Conservation (phyloP, 2,329 filamentous ascomycete genomes). For the Colletotrichum theobromicola region DNA sequence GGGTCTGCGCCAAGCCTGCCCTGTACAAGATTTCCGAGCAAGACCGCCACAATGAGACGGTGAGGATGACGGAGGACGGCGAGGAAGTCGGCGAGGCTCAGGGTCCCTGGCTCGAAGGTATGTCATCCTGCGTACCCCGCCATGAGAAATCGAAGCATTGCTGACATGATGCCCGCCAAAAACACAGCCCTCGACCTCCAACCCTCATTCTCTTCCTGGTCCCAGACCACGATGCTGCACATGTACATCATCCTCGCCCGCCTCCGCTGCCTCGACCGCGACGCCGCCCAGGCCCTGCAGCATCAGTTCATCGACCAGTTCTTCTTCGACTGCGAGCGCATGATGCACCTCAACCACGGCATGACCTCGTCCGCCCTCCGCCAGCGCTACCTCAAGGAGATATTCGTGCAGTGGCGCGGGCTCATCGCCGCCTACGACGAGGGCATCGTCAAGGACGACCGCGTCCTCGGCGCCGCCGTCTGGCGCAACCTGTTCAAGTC, state of each 20-base stretch:
- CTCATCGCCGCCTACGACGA: constrained; percentile 85
- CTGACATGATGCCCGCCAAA: neutral
- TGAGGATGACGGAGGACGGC: constrained; percentile 76
- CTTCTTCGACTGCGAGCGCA: constrained; percentile 86
- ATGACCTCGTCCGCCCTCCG: constrained; percentile 63
- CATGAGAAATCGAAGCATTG: neutral
- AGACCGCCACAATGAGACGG: constrained; percentile 66
- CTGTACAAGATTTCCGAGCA: constrained; percentile 78
- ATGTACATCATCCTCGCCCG: constrained; percentile 90
- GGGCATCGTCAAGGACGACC: constrained; percentile 77
- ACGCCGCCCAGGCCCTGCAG: constrained; percentile 77
- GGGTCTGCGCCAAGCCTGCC: constrained; percentile 74
- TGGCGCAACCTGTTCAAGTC: constrained; percentile 95
- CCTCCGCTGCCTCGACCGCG: constrained; percentile 76
- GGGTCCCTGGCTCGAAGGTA: constrained; percentile 85
- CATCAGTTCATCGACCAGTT: constrained; percentile 94
- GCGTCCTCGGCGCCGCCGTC: constrained; percentile 78
- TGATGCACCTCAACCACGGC: constrained; percentile 82
- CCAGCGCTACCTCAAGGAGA: constrained; percentile 78
- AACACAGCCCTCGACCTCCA: constrained; percentile 73
- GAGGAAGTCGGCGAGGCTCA: constrained; percentile 80
- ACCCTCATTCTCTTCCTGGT: constrained; percentile 94
- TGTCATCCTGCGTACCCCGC: constrained; percentile 30
- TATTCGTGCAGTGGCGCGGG: constrained; percentile 93
- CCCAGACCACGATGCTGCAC: constrained; percentile 94